Conservation (phyloP, 2,329 filamentous ascomycete species). For the Magnaporthiopsis rhizophila region DNA sequence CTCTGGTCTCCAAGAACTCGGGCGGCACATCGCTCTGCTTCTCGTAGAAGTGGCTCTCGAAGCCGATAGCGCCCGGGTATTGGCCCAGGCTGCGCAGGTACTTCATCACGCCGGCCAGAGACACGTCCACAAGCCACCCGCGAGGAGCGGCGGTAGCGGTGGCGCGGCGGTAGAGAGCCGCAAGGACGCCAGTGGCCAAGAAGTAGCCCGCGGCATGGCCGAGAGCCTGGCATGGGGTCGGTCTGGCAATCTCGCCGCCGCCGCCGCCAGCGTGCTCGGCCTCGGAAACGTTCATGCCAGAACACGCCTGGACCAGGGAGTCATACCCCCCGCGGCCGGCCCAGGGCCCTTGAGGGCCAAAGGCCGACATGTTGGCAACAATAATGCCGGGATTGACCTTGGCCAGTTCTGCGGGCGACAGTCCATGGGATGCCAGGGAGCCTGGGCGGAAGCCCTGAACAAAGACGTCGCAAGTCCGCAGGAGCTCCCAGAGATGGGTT, state of each 20-base stretch:
- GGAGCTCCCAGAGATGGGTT: conserved; percentile 19
- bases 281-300: conserved; percentile 33
- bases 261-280: conserved; percentile 46
- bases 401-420: conserved; percentile 31
- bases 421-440: conserved; percentile 30
- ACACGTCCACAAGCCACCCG: conserved; percentile 45
- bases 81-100: conserved; percentile 48
- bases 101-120: conserved; percentile 46
- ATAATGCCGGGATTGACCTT: conserved; percentile 37
- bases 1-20: background rate
- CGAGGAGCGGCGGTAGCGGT: conserved; percentile 22
- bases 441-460: conserved; percentile 43
- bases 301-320: conserved; percentile 42
- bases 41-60: conserved; percentile 26
- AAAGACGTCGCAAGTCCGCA: conserved; percentile 41
- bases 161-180: conserved; percentile 40
- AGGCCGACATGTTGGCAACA: conserved; percentile 44
- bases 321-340: conserved; percentile 34
- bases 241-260: conserved; percentile 43
- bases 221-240: conserved; percentile 45
- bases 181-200: conserved; percentile 42
- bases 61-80: conserved; percentile 34
- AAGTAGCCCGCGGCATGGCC: conserved; percentile 49
- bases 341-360: conserved; percentile 35
- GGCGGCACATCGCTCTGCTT: conserved; percentile 21